These are phyloP conservation scores for Bacterosira constricta DNA, from an alignment of 108 stramenopile species.

Conservation along the genomic window DNA sequence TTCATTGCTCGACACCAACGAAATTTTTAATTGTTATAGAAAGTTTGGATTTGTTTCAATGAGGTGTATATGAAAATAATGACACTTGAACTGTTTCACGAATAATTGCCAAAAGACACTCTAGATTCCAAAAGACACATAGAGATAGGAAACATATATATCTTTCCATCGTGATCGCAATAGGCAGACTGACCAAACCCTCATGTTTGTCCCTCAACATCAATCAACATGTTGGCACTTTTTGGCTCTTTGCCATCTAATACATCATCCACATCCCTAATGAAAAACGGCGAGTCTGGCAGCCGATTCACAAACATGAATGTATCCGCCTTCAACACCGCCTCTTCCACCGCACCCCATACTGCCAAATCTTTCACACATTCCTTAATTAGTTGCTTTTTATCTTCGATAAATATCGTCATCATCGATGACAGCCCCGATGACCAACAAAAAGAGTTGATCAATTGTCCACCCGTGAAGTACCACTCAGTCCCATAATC, in stretches of 20 bases:
- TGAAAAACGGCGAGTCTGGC: constrained; percentile 27
- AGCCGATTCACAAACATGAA: constrained; percentile 50
- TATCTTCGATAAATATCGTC: constrained; percentile 18
- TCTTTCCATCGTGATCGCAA: background rate
- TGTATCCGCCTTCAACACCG: constrained; percentile 33
- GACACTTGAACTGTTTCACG: background rate
- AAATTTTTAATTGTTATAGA: too few species aligned
- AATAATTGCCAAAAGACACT: background rate
- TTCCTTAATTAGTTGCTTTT: background rate
- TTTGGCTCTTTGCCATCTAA: background rate
- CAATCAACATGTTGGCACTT: background rate
- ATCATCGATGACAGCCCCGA: constrained; percentile 34
- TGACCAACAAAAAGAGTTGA: constrained; percentile 39
- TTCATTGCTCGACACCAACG: background rate
- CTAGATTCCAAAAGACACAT: too few species aligned
- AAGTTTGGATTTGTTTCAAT: too few species aligned
- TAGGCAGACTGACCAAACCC: background rate
- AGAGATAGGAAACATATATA: background rate
- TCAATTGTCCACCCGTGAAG: constrained; percentile 45
- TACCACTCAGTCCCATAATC: constrained; percentile 43
- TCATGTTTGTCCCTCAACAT: background rate
- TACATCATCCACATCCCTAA: background rate
- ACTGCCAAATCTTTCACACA: constrained; percentile 27
- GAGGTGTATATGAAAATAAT: background rate
- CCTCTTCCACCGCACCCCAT: constrained; percentile 13